A percentile compares a stretch with the other conserved stretches of the same genome.
These are phyloP conservation scores for Plicaturopsis crispa DNA, from an alignment of 768 basidiomycete species.

Conservation along the genomic window DNA sequence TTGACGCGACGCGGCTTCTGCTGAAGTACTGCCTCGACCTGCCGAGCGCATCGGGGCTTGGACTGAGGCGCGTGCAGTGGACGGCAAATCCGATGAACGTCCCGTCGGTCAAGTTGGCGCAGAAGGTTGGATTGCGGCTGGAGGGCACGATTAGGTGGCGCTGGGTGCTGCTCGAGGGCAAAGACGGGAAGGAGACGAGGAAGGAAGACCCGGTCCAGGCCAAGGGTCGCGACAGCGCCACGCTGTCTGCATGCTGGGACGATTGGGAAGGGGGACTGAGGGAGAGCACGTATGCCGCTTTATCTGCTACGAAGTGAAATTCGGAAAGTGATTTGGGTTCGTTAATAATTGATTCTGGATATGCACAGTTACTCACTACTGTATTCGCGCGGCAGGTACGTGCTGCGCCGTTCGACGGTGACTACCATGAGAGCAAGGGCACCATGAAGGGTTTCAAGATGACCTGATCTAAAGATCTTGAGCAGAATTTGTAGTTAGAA, in stretches of 20 bases:
- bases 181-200: constrained; percentile 17
- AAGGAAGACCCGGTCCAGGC: constrained; percentile 17
- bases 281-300: constrained; percentile 22
- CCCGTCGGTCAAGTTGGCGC: constrained; percentile 28
- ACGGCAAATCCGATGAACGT: constrained; percentile 29
- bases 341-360: too few species aligned
- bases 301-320: too few species aligned
- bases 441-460: too few species aligned
- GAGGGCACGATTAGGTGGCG: constrained; percentile 37
- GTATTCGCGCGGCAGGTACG: too few species aligned
- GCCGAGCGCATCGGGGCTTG: constrained; percentile 21
- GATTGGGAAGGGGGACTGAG: constrained; percentile 28
- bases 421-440: too few species aligned
- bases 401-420: too few species aligned
- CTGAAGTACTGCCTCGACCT: constrained; percentile 17
- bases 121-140: constrained; percentile 36
- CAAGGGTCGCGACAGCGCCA: constrained; percentile 21
- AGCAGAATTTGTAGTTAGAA: too few species aligned
- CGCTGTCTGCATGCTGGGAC: constrained; percentile 34
- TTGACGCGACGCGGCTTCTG: constrained; percentile 29
- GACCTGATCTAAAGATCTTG: too few species aligned
- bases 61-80: constrained; percentile 40
- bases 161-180: constrained; percentile 23
- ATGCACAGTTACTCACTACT: too few species aligned
- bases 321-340: too few species aligned